Evolutionary conservation across 78 protist genomes (phyloP), one percentile per base, ranked within the genome.

Genomic region (Dictyostelium capitatum): DNA sequence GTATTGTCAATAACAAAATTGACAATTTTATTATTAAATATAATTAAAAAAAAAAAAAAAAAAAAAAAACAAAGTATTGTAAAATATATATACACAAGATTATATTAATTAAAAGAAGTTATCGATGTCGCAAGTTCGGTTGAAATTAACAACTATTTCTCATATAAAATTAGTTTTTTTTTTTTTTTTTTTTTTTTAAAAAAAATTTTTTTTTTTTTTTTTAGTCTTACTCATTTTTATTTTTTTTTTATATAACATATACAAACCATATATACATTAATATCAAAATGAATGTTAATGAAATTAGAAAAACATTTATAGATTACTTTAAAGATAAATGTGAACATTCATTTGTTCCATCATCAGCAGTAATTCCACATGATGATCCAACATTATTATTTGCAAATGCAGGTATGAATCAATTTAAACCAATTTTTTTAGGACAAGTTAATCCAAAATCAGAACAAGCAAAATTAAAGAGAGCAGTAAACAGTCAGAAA

Each of bases 321-420:
- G 96, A 97, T 75, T 98, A 84, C 83, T 98, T 98, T 95, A 43
- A 4, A 59, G 67, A 91, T 54, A 82, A 97, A 70, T 30, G 82
- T 37, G 96, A 20, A 25, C 99, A 98, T 83, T 51, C 91, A 20
- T 79, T 83, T 89, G 91, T 95, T 51, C 97, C 97, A 43, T 97
- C 98, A 25, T 94, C 97, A 25, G 25, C 92, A 17, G 93, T 95
- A 12, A 97, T 99, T 14, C 99, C 99, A 46, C 85, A 64, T 79
- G 97, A 98, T 2, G 99, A 99, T 89, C 98, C 98, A 54, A 99
- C 99, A 5, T 96, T 99, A 43, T 96, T 98, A 62, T 99, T 99
- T 78, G 82, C 97, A 79, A 99, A 99, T 94, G 99, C 99, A 19
- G 99, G 99, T 59, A 99, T 99, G 99, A 98, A 98, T 93, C 99